Evolutionary conservation across 163 green algal species (phyloP).

Genomic region (Scenedesmus sp.): DNA sequence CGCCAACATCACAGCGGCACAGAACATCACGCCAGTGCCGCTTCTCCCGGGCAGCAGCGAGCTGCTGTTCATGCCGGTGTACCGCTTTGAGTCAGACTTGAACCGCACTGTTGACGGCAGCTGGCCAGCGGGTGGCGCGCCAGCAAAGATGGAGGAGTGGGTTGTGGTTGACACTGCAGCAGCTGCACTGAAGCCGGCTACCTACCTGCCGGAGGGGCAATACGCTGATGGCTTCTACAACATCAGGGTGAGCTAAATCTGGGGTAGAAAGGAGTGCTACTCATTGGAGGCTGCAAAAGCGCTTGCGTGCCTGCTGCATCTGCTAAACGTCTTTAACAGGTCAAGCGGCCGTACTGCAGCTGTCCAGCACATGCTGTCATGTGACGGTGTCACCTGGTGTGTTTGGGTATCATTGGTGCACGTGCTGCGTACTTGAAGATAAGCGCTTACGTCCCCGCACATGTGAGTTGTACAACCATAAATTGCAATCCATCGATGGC

Average conservation of each 20-base stretch:
- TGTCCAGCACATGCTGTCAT: not conserved
- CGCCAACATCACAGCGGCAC: not conserved
- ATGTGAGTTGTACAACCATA: too few species aligned
- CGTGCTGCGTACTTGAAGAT: too few species aligned
- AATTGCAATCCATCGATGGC: too few species aligned
- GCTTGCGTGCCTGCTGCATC: not conserved
- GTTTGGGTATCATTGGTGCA: too few species aligned
- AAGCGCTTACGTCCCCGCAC: too few species aligned
- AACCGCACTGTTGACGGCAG: constrained; percentile 6
- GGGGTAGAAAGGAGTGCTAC: not conserved
- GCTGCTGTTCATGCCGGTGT: not conserved
- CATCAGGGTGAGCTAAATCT: not conserved
- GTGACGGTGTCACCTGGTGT: too few species aligned
- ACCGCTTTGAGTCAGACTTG: not conserved
- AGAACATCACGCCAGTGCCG: not conserved
- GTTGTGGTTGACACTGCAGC: constrained; percentile 17
- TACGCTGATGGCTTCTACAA: constrained; percentile 24
- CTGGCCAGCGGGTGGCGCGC: not conserved
- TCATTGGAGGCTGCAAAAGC: not conserved
- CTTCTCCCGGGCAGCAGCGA: constrained; percentile 1
- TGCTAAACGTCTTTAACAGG: too few species aligned
- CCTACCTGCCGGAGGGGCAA: constrained; percentile 3
- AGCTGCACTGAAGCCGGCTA: not conserved
- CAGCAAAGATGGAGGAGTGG: constrained; percentile 2
- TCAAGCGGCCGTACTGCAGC: not conserved